Percentiles rank a stretch among this genome's conserved stretches.
Evolutionary conservation across 106 monocot genomes (phyloP).

Genomic region (Phalaenopsis aphrodite): DNA sequence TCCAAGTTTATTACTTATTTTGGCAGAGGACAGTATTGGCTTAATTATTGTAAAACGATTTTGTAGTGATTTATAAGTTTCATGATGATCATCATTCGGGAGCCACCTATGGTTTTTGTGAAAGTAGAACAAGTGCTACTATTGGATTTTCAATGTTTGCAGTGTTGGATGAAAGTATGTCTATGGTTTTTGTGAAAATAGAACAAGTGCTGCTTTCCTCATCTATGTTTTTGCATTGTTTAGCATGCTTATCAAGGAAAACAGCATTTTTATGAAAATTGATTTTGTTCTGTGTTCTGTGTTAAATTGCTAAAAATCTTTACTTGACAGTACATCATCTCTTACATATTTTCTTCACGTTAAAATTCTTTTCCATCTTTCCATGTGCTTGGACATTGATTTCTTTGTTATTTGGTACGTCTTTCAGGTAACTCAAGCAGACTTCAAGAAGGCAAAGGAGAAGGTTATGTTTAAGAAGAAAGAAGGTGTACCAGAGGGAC

Average conservation of each 20-base stretch:
- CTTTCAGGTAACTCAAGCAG: constrained; percentile 61
- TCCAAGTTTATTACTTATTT: too few relatives aligned
- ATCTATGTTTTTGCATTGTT: not conserved
- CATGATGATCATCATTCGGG: too few relatives aligned
- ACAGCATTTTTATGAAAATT: not conserved
- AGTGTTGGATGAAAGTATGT: too few relatives aligned
- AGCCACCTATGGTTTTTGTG: not conserved
- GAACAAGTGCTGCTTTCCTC: not conserved
- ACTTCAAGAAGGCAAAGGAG: constrained; percentile 90
- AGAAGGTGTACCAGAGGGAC: constrained; percentile 86
- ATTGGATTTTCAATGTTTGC: not conserved
- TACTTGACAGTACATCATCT: not conserved
- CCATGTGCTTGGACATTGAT: not conserved
- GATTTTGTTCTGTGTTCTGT: not conserved
- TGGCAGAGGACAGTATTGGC: too few relatives aligned
- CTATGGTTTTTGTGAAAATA: too few relatives aligned
- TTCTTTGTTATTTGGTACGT: not conserved
- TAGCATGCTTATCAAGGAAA: not conserved
- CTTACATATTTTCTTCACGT: not conserved
- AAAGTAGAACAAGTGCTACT: not conserved
- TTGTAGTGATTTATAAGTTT: too few relatives aligned
- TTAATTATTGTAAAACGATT: too few relatives aligned
- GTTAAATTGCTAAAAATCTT: not conserved
- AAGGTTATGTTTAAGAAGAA: constrained; percentile 98
- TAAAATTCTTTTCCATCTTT: not conserved